Evolutionary conservation across 345 rosid species (phyloP), one percentile per base, ranked within the genome.

Genomic region (Salix brachista): DNA sequence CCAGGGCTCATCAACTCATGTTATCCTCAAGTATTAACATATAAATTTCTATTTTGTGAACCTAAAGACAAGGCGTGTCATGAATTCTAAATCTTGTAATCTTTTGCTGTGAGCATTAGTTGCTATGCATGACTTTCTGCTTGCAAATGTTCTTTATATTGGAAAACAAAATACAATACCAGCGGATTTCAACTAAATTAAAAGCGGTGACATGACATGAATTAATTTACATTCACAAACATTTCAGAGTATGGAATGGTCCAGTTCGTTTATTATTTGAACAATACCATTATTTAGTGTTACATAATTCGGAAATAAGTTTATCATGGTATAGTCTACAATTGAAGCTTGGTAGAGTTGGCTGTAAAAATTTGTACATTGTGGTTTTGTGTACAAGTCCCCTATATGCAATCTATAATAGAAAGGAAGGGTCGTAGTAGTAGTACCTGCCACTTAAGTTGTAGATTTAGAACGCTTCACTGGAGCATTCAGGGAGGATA

Each of bases 401-500:
- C 28, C 62, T 11, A 10, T n/a, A n/a, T n/a, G 28, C 28, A 58
- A 8, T 23, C 23, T 58, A 25, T 30, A 36, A 66, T 19, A 66
- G 69, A 2, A 36, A 36, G 46, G 69, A 34, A 36, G 39, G 19
- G 34, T 66, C 44, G 44, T 66, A 3, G 41, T 36, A 66, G 41
- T 0, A 58, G 28, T 9, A 79, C 62, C 65, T 72, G 50, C 21
- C 65, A 23, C 67, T 79, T 86, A 54, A 23, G 82, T 67, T 56
- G 85, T n/a, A 39, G 87, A 81, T 77, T 64, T 84, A 75, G 37
- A 67, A 74, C 96, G 91, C 66, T 90, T 90, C 17, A 93, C 98
- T 7, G 97, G 99, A 77, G 97, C 96, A 67, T 78, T 82, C 39
- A 93, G 90, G 74, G 96, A 92, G 58, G 94, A 86, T 26, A 91